A percentile compares a stretch with the other conserved stretches of the same genome.
phyloP scores from a whole-genome alignment of 2,329 filamentous ascomycete genomes.

The Cladosporium austrohemisphaericum region DNA sequence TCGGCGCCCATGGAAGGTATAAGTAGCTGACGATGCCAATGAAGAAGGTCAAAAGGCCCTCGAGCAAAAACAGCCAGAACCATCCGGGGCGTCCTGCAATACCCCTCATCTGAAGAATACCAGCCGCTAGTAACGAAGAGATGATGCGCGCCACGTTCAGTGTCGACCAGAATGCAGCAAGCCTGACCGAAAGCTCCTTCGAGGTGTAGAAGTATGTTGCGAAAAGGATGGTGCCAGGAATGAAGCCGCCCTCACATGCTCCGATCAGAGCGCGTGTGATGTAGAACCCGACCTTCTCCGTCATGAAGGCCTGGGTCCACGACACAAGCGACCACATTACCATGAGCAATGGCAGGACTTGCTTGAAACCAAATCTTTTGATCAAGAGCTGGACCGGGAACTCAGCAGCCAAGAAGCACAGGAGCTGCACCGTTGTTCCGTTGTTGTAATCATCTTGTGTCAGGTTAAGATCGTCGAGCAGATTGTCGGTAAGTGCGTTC shows the following conservation, averaged over 20 bases:
- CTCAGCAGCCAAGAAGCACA: slow-evolving; percentile 65
- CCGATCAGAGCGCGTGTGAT: slow-evolving; percentile 40
- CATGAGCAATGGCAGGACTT: slow-evolving; percentile 42
- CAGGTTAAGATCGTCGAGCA: slow-evolving; percentile 44
- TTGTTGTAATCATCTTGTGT: slow-evolving; percentile 50
- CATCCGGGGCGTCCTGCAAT: slow-evolving; percentile 47
- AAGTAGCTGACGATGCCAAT: slow-evolving; percentile 54
- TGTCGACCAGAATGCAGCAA: slow-evolving; percentile 64
- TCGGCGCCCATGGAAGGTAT: slow-evolving; percentile 55
- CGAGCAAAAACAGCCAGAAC: slow-evolving; percentile 57
- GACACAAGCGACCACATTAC: slow-evolving; percentile 45
- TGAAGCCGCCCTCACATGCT: slow-evolving; percentile 42
- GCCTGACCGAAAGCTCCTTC: slow-evolving; percentile 62
- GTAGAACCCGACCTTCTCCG: slow-evolving; percentile 36
- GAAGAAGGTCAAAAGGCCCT: slow-evolving; percentile 52
- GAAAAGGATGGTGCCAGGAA: slow-evolving; percentile 63
- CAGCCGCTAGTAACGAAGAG: slow-evolving; percentile 29
- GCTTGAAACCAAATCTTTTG: slow-evolving; percentile 44
- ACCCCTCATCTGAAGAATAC: slow-evolving; percentile 41
- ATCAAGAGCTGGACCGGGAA: slow-evolving; percentile 39
- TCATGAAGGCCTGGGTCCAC: slow-evolving; percentile 22
- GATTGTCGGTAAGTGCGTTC: slow-evolving; percentile 28
- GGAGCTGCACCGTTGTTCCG: slow-evolving; percentile 60
- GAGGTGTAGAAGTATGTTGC: slow-evolving; percentile 74
- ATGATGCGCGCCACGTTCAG: slow-evolving; percentile 27